phyloP scores from a whole-genome alignment of 495 filamentous ascomycete genomes.

The Neurospora sublineolata region DNA sequence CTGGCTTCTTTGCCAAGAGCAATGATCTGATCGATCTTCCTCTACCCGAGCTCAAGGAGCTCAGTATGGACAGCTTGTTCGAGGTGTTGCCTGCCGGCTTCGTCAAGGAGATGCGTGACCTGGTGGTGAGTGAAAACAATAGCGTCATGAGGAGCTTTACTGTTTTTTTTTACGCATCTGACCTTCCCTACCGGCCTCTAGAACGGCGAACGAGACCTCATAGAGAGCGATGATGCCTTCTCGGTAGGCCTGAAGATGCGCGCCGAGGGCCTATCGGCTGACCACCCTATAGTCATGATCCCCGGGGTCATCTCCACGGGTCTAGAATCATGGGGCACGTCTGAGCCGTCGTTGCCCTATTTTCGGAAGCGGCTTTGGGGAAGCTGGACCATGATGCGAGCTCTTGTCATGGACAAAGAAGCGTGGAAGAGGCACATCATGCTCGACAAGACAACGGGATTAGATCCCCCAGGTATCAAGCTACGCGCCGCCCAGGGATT shows the following conservation, averaged over 20 bases:
- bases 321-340: constrained; percentile 91
- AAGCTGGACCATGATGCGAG: constrained; percentile 96
- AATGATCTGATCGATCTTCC: constrained; percentile 70
- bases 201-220: constrained; percentile 75
- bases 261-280: constrained; percentile 68
- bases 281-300: constrained; percentile 90
- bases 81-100: constrained; percentile 77
- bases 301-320: constrained; percentile 96
- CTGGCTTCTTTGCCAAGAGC: constrained; percentile 72
- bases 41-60: constrained; percentile 56
- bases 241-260: constrained; percentile 72
- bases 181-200: constrained; percentile 16
- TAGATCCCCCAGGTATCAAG: constrained; percentile 89
- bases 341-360: constrained; percentile 67
- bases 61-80: constrained; percentile 72
- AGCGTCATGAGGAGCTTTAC: neutral
- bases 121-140: constrained; percentile 46
- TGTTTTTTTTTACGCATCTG: constrained; percentile 2
- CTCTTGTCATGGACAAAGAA: constrained; percentile 83
- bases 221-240: constrained; percentile 82
- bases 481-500: constrained; percentile 92
- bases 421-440: constrained; percentile 94
- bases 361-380: constrained; percentile 93
- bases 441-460: constrained; percentile 80
- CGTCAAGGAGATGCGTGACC: constrained; percentile 67